Conservation (phyloP, 2,329 filamentous ascomycete species). For the Microsporum audouinii region DNA sequence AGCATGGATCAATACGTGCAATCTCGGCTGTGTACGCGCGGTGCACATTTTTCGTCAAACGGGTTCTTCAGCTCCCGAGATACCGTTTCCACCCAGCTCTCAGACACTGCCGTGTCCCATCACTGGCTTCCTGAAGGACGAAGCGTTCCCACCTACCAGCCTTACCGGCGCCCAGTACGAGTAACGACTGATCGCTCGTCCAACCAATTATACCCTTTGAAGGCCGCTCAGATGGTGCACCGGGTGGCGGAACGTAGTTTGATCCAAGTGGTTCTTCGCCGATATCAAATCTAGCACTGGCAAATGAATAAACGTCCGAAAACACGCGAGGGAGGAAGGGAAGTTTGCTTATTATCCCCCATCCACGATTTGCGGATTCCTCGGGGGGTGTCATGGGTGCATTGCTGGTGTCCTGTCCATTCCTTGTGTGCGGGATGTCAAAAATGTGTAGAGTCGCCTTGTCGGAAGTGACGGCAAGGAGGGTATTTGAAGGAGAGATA, state of each 20-base stretch:
- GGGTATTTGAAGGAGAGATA: slow-evolving; percentile 68
- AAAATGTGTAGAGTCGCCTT: slow-evolving; percentile 94
- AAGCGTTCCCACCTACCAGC: slow-evolving; percentile 87
- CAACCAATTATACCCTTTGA: slow-evolving; percentile 80
- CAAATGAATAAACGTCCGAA: slow-evolving; percentile 79
- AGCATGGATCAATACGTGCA: neutral
- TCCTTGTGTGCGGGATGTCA: slow-evolving; percentile 52
- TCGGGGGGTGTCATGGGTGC: slow-evolving; percentile 19
- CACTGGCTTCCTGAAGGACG: slow-evolving; percentile 54
- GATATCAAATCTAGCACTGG: slow-evolving; percentile 68
- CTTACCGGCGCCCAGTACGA: slow-evolving; percentile 66
- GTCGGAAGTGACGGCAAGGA: slow-evolving; percentile 87
- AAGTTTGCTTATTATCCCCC: slow-evolving; percentile 73
- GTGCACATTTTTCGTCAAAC: neutral
- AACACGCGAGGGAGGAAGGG: slow-evolving; percentile 78
- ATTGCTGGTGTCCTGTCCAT: slow-evolving; percentile 22
- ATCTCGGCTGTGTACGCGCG: neutral
- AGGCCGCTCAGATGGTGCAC: slow-evolving; percentile 46
- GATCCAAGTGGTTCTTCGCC: slow-evolving; percentile 53
- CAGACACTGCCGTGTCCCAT: slow-evolving; percentile 54
- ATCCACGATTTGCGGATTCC: slow-evolving; percentile 54
- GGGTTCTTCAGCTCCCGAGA: slow-evolving; percentile 36
- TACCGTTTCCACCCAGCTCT: slow-evolving; percentile 78
- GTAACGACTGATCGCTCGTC: slow-evolving; percentile 59
- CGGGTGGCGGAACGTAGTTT: slow-evolving; percentile 39